These are phyloP conservation scores for Strobilomyces echinocephalus DNA, from an alignment of 768 basidiomycete genomes.

Conservation along the genomic window DNA sequence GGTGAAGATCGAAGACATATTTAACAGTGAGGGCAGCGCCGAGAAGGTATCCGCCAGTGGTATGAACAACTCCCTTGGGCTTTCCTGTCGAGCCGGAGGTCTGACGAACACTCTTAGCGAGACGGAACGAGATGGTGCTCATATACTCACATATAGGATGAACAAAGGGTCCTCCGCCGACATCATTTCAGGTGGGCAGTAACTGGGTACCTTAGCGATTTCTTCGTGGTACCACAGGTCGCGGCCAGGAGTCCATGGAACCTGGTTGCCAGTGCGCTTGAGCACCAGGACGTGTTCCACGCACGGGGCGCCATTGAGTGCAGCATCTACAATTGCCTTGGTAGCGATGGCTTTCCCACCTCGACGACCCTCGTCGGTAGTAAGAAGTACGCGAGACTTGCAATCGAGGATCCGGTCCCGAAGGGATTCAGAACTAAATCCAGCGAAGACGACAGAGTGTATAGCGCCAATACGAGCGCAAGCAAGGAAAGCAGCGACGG, in stretches of 20 bases:
- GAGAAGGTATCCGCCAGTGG: conserved; percentile 85
- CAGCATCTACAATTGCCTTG: conserved; percentile 90
- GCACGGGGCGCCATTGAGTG: conserved; percentile 74
- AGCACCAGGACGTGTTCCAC: conserved; percentile 93
- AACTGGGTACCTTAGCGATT: conserved; percentile 72
- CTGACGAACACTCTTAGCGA: conserved; percentile 35
- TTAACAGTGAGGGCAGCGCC: conserved; percentile 90
- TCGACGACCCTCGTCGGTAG: conserved; percentile 88
- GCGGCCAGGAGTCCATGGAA: conserved; percentile 76
- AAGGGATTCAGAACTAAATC: conserved; percentile 92
- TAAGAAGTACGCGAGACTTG: conserved; percentile 85
- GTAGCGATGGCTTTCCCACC: conserved; percentile 95
- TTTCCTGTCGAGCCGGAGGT: conserved; percentile 94
- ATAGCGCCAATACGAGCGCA: conserved; percentile 96
- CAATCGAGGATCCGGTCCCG: conserved; percentile 92
- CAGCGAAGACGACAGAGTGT: conserved; percentile 96
- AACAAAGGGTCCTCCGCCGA: conserved; percentile 93
- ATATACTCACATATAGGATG: conserved; percentile 85
- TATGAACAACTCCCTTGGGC: conserved; percentile 95
- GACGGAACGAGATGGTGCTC: background rate
- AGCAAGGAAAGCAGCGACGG: conserved; percentile 94
- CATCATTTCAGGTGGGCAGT: conserved; percentile 88
- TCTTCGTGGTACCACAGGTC: conserved; percentile 99
- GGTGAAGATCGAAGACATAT: conserved; percentile 96
- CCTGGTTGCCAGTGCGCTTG: conserved; percentile 76